A percentile compares a stretch with the other conserved stretches of the same genome.
These are phyloP conservation scores for Friedmanniomyces endolithicus DNA, from an alignment of 495 filamentous ascomycete genomes.

Conservation along the genomic window DNA sequence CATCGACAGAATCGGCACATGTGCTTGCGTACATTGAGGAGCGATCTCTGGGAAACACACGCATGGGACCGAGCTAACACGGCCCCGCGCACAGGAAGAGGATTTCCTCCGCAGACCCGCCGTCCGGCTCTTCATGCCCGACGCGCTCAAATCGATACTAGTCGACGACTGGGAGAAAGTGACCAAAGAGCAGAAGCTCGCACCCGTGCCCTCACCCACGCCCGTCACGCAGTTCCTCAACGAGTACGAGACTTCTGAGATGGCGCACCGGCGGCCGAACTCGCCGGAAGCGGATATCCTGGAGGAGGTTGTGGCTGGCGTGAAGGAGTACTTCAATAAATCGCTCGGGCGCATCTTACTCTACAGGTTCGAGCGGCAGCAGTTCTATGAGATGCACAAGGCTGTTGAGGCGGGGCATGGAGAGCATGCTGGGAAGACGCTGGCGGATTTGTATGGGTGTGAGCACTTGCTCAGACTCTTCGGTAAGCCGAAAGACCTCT, in stretches of 20 bases:
- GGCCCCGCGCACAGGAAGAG: constrained; percentile 54
- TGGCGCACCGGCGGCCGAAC: constrained; percentile 47
- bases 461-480: constrained; percentile 83
- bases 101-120: constrained; percentile 64
- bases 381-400: constrained; percentile 62
- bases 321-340: constrained; percentile 86
- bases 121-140: constrained; percentile 69
- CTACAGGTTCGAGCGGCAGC: constrained; percentile 80
- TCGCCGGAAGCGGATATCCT: constrained; percentile 69
- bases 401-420: constrained; percentile 43
- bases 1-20: no score
- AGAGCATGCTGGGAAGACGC: constrained; percentile 49
- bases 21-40: no score
- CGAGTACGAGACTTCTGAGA: constrained; percentile 61
- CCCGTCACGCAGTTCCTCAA: constrained; percentile 63
- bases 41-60: no score
- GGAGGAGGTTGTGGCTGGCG: constrained; percentile 70
- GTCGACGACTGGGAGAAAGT: constrained; percentile 99
- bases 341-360: constrained; percentile 74
- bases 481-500: constrained; percentile 40
- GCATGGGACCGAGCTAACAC: not conserved
- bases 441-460: constrained; percentile 75
- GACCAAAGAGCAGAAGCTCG: constrained; percentile 82
- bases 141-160: constrained; percentile 74
- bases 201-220: constrained; percentile 63